Evolutionary conservation across 106 monocot genomes (phyloP), one percentile per base, ranked within the genome.

Genomic region (Dioscorea zingiberensis): DNA sequence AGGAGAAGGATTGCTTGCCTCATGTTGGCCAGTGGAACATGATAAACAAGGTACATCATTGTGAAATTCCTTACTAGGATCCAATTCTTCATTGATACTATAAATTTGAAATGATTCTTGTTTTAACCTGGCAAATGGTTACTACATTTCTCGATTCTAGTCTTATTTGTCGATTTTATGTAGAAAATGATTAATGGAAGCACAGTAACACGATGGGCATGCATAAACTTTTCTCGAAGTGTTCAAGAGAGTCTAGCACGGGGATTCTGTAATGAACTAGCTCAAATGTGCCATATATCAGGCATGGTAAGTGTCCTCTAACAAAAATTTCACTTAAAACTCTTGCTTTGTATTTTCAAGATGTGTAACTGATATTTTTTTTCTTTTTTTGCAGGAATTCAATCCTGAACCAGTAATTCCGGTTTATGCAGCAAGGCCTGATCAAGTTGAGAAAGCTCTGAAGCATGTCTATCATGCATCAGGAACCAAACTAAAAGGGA

Each of bases 111-210:
- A n/a, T n/a, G n/a, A n/a, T n/a, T n/a, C n/a, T n/a, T n/a, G n/a
- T n/a, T n/a, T n/a, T n/a, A n/a, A n/a, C n/a, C n/a, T n/a, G n/a
- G n/a, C n/a, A n/a, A n/a, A n/a, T n/a, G n/a, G n/a, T n/a, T n/a
- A 8, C 46, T 47, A 47, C 51, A 55, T 67, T 13, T n/a, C 1
- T 49, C 28, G 13, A 2, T 53, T 51, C 17, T 28, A 28, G 21
- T 24, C 55, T 27, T 47, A 0, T 13, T 30, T 47, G 29, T 53
- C 45, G 17, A 29, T 63, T 46, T 51, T 2, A 55, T 26, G 25
- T 55, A 86, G 86, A 86, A 86, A 86, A 73, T 86, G 86, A 75
- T 86, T 19, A 82, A 86, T 82, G 82, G 82, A 38, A 76, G 78
- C 58, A 79, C 22, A 15, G 82, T 86, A 11, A 76, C 44, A 48